Evolutionary conservation across 1,284 basidiomycete species (phyloP).

Genomic region (Phellinidium pouzarii): DNA sequence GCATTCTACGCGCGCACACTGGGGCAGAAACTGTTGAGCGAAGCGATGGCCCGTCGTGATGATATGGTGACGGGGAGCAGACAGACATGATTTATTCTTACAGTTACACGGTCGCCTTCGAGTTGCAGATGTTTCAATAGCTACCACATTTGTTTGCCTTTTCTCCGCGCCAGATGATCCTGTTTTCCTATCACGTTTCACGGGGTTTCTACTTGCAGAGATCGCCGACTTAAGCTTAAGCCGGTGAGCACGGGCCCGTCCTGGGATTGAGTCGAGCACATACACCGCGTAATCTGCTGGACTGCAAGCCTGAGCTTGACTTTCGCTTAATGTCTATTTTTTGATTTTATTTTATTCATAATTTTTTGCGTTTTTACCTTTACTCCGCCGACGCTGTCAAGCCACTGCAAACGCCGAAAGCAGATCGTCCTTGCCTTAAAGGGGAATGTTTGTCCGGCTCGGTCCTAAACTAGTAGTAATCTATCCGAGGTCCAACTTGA

Average conservation of each 20-base stretch:
- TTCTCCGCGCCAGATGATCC: constrained; percentile 11
- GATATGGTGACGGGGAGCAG: background rate
- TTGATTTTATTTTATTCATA: background rate
- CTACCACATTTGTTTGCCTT: constrained; percentile 3
- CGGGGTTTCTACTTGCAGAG: background rate
- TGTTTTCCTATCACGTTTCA: constrained; percentile 9
- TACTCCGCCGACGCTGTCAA: background rate
- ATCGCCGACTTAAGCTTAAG: background rate
- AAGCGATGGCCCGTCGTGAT: background rate
- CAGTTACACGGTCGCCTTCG: background rate
- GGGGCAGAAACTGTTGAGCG: background rate
- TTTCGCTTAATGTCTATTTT: background rate
- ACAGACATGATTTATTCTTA: background rate
- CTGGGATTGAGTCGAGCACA: constrained; percentile 1
- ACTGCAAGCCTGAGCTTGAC: background rate
- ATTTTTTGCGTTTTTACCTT: constrained; percentile 14
- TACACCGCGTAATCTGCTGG: background rate
- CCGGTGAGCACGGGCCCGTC: constrained; percentile 1
- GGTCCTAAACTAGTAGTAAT: no score
- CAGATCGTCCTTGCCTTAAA: constrained; percentile 3
- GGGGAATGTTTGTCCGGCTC: background rate
- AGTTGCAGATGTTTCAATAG: constrained; percentile 3
- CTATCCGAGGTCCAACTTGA: background rate
- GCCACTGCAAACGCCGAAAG: background rate
- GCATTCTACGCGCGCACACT: background rate